Base-by-base conservation (phyloP, 345 rosid species). In the Cardamine occulta region DNA sequence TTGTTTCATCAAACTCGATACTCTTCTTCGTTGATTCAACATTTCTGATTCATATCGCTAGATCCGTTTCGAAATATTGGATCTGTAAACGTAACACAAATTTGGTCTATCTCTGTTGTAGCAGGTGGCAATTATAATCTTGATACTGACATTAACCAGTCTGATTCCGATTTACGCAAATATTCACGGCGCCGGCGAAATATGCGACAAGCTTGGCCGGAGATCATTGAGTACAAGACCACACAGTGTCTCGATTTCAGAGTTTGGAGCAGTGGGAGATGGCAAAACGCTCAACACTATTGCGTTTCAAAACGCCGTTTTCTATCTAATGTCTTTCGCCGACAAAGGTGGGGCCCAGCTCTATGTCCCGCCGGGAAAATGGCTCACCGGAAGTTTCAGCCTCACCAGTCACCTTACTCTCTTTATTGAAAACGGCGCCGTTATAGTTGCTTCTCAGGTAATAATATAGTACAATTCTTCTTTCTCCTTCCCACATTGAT, bases 271-370 rank as follows among this genome's bases (percentile, higher is more conserved):
- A 0, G 83, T 86, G 7, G 90, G 85, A 48, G 88, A 84, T 39
- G 90, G 90, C 51, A 66, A 78, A 79, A 86, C 84, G 63, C 61
- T 84, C 18, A 86, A 86, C 76, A 86, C 90, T 21, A 67, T 81
- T 48, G 88, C 88, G 55, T 86, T 86, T 79, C 83, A 76, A 64
- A 82, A 78, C 77, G 88, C 88, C 1, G 73, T 84, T 61, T 83
- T 81, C 75, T 80, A 80, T 75, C 66, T 81, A 4, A 82, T 81
- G 83, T 84, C 85, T 13, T 82, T 86, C 54, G 74, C 86, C 24
- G 81, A 85, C 31, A 84, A 85, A 70, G 90, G 88, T 47, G 90
- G 90, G 10, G 85, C 88, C 24, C 82, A 81, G 77, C 85, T 86
- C 2, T 84, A 84, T 68, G 69, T 86, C 23, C 90, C 90, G 2